A percentile compares a stretch with the other conserved stretches of the same genome.
phyloP scores from a whole-genome alignment of 2,329 filamentous ascomycete genomes.

The Trichoderma polysporum region DNA sequence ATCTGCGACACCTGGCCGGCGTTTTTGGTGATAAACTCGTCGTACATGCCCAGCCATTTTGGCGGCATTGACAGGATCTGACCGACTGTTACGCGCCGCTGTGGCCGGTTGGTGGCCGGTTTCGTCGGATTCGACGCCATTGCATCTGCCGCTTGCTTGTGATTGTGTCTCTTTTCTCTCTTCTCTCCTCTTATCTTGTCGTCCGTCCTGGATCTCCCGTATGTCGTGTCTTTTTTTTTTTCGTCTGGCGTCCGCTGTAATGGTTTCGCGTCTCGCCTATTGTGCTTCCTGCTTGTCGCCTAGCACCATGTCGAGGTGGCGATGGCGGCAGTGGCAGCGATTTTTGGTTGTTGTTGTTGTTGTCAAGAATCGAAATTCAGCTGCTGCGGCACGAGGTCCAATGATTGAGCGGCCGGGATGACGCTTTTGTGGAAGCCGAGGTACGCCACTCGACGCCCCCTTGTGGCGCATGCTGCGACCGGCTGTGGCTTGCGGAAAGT shows the following conservation, averaged over 20 bases:
- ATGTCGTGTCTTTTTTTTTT: not conserved
- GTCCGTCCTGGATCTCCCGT: not conserved
- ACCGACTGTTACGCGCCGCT: conserved; percentile 28
- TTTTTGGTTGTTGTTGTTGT: not conserved
- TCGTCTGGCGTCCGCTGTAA: not conserved
- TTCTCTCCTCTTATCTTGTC: not conserved
- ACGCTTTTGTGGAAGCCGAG: conserved; percentile 15
- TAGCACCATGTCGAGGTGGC: conserved; percentile 5
- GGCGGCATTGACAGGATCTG: conserved; percentile 57
- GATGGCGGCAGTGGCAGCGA: not conserved
- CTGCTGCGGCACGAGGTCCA: conserved; percentile 10
- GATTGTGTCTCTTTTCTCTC: not conserved
- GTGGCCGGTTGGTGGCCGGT: conserved; percentile 11
- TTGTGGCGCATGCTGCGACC: conserved; percentile 1
- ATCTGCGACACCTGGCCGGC: conserved; percentile 91
- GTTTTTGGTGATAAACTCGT: conserved; percentile 93
- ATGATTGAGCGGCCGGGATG: not conserved
- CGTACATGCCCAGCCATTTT: conserved; percentile 70
- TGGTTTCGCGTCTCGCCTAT: not conserved
- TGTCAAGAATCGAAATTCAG: conserved; percentile 2
- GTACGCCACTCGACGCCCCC: conserved; percentile 6
- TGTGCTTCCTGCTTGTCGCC: not conserved
- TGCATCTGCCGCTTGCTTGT: not conserved
- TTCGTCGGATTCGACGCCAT: conserved; percentile 13
- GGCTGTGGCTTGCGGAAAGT: not conserved